Evolutionary conservation across 768 basidiomycete genomes (phyloP), one percentile per base, ranked within the genome.

Genomic region (Melanogaster broomeanus): DNA sequence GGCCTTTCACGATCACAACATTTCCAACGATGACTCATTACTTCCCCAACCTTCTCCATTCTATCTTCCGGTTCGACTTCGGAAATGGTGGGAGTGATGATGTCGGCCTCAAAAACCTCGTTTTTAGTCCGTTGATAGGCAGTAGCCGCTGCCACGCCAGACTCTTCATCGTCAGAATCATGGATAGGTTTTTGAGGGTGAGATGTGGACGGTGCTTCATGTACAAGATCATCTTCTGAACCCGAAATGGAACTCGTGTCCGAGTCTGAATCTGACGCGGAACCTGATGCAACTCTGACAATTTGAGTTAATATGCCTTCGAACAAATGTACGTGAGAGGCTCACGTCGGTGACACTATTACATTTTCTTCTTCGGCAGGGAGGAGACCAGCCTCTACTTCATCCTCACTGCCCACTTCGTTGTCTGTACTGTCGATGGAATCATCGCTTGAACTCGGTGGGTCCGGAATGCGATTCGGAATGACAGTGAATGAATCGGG

Each of bases 11-110:
- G 48, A 94, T 87, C 43, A 85, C 89, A 28, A 84, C 78, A 34
- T 81, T 81, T 57, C 83, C 84, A 35, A 93, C 72, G 48, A 93
- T 79, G n/a, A 54, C 77, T 87, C 77, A 85, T 81, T 24, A 96
- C 73, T 56, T 90, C 85, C 46, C 93, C 93, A 3, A 91, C 83
- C 62, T 76, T 80, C 62, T 90, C 88, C 42, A 96, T 73, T 4
- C 65, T 59, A 58, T 91, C 90, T n/a, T 81, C 75, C 2, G 75
- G 63, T 1, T 76, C 83, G 42, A 93, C 78, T 62, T 85, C 75
- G 41, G 82, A 72, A 30, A 90, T 72, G 12, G 83, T 76, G 15
- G 91, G 92, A 48, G 86, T 66, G 19, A 69, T 68, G 48, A 93
- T 72, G 21, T 83, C 77, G 19, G 73, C 59, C n/a, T 86, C 84